Evolutionary conservation across 805 yeast genomes (phyloP).

Genomic region (Clavispora asparagi): DNA sequence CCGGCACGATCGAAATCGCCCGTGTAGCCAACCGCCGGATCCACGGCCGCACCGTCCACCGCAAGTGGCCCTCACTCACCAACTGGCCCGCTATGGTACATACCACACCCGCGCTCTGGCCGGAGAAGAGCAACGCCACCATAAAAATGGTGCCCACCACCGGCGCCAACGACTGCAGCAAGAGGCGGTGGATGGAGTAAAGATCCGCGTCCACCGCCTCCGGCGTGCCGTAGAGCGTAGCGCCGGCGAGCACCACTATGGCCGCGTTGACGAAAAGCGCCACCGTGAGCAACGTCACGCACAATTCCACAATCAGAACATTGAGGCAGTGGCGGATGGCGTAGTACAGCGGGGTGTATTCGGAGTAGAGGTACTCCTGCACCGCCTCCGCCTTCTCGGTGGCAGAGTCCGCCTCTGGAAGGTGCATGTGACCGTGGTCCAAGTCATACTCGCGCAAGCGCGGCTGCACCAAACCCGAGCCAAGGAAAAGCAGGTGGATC

Average conservation of each 20-base stretch:
- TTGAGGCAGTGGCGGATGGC: conserved; percentile 71
- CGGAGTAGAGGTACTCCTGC: conserved; percentile 28
- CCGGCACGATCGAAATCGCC: conserved; percentile 74
- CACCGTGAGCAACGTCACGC: conserved; percentile 65
- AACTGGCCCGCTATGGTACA: conserved; percentile 93
- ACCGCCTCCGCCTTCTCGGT: conserved; percentile 12
- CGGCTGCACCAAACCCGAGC: conserved; percentile 46
- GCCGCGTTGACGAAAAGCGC: conserved; percentile 86
- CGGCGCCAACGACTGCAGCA: conserved; percentile 57
- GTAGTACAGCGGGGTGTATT: conserved; percentile 63
- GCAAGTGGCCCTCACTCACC: conserved; percentile 84
- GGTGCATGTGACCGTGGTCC: conserved; percentile 26
- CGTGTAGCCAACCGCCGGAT: conserved; percentile 73
- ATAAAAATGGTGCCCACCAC: conserved; percentile 82
- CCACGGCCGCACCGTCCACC: conserved; percentile 81
- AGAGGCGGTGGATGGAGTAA: conserved; percentile 65
- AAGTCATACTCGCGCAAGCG: conserved; percentile 43
- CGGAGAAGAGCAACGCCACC: conserved; percentile 77
- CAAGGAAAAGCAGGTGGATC: conserved; percentile 47
- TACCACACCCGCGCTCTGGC: conserved; percentile 87
- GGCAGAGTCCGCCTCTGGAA: conserved; percentile 3
- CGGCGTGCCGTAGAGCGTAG: conserved; percentile 64
- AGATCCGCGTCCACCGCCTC: conserved; percentile 74
- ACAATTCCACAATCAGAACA: conserved; percentile 68
- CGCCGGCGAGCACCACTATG: conserved; percentile 76